Evolutionary conservation across 805 yeast species (phyloP), one percentile per base, ranked within the genome.

Genomic region (Monosporozyma servazzii): DNA sequence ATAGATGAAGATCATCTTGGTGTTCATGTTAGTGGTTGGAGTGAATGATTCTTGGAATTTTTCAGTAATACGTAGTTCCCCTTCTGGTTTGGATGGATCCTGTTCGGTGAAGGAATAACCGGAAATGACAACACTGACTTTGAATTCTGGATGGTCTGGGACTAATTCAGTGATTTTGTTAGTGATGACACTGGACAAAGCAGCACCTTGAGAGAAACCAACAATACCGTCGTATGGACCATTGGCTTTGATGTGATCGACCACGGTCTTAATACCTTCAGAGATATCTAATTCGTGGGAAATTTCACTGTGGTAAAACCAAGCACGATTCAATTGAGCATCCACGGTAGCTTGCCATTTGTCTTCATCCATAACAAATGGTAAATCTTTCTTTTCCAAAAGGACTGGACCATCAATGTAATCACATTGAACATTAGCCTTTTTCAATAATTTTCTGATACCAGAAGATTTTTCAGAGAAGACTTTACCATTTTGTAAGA

Each of bases 121-220:
- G 1, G 93, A 80, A 58, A 87, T 87, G 44, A 87, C 67, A 5
- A 93, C 70, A 15, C 84, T 88, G 63, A 89, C 88, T 61, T 86
- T 81, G 60, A 91, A 73, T 52, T 65, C 64, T 15, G 59, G 70
- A 48, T 71, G 68, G 31, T 66, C 63, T 17, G 80, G 79, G 37
- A 81, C 78, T 41, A 83, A 59, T 23, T 75, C 74, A 21, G 77
- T 73, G 55, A 84, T 81, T 40, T 76, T 74, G 57, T 81, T 79
- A 44, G 86, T 73, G 30, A 89, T 64, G 25, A 87, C 73, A 1
- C 91, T 86, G 1, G 88, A 83, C 36, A 91, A 70, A 1, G 93
- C 95, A 6, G 97, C 95, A 55, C 99, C 99, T 67, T 93, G 98
- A 10, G 95, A 84, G 65, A 91, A 91, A 1, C 97, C 98, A 44